Conservation (phyloP, 805 yeast genomes). For the Cyberlindnera maclurae region DNA sequence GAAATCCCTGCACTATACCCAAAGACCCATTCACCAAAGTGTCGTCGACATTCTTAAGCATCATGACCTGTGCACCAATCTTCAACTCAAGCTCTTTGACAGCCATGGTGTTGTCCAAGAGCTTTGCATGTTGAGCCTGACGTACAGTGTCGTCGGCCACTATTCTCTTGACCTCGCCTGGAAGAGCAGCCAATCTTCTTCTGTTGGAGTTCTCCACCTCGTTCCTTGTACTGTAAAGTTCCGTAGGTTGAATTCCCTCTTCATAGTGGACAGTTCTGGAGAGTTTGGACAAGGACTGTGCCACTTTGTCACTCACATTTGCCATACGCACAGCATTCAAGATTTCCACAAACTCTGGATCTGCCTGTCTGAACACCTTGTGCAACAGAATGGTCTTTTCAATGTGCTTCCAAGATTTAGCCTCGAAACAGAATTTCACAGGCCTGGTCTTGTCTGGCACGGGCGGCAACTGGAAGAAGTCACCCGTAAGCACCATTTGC, state of each 20-base stretch:
- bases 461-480: conserved; percentile 94
- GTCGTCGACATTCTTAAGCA: conserved; percentile 73
- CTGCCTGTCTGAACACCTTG: conserved; percentile 89
- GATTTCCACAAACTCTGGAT: conserved; percentile 65
- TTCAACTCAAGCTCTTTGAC: conserved; percentile 57
- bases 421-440: conserved; percentile 65
- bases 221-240: conserved; percentile 74
- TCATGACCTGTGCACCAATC: conserved; percentile 91
- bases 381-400: conserved; percentile 61
- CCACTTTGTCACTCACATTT: conserved; percentile 42
- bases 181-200: conserved; percentile 40
- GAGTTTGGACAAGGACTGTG: conserved; percentile 41
- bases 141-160: conserved; percentile 36
- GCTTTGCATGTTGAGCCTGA: conserved; percentile 14
- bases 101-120: conserved; percentile 64
- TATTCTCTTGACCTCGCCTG: conserved; percentile 40
- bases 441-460: conserved; percentile 39
- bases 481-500: conserved; percentile 87
- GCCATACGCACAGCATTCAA: conserved; percentile 80
- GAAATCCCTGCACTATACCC: conserved; percentile 54
- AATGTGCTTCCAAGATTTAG: conserved; percentile 64
- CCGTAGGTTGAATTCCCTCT: conserved; percentile 86
- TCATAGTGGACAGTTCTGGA: conserved; percentile 49
- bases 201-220: conserved; percentile 80
- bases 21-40: conserved; percentile 84